A percentile compares a stretch with the other conserved stretches of the same genome.
These are phyloP conservation scores for Apiotrichum laibachii DNA, from an alignment of 1,284 basidiomycete species.

Conservation along the genomic window DNA sequence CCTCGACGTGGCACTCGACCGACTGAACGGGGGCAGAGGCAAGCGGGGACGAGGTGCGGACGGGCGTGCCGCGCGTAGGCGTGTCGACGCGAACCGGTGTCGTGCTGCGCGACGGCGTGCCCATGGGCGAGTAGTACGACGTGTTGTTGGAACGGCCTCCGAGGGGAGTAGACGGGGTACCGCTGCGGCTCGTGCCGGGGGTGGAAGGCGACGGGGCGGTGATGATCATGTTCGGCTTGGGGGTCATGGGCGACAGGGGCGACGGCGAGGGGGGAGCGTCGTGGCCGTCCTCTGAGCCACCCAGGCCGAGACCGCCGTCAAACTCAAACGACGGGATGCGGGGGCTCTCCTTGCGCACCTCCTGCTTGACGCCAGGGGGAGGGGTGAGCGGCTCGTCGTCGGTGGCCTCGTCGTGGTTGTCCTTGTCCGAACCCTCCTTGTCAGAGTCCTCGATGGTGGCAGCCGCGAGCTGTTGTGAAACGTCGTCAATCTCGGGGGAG, in stretches of 20 bases:
- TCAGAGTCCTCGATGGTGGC: neutral
- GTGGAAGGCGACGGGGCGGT: slow-evolving; percentile 7
- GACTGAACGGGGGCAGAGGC: slow-evolving; percentile 11
- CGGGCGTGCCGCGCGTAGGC: slow-evolving; percentile 8
- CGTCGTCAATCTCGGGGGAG: slow-evolving; percentile 10
- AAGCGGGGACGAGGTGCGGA: slow-evolving; percentile 11
- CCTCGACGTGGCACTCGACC: neutral
- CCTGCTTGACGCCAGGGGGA: slow-evolving; percentile 21
- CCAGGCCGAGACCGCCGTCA: slow-evolving; percentile 24
- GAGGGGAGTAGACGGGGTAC: slow-evolving; percentile 3
- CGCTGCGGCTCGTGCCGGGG: slow-evolving; percentile 1
- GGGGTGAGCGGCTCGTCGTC: slow-evolving; percentile 43
- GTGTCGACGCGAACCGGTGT: neutral
- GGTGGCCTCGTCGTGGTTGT: neutral
- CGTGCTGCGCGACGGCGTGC: no score
- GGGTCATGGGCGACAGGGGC: slow-evolving; percentile 1
- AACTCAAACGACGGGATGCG: slow-evolving; percentile 48
- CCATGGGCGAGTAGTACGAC: no score
- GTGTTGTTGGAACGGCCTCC: neutral
- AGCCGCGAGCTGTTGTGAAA: neutral
- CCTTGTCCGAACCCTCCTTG: neutral
- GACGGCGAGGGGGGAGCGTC: neutral
- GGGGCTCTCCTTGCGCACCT: slow-evolving; percentile 32
- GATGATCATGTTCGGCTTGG: slow-evolving; percentile 8
- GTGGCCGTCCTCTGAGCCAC: neutral